A percentile compares a stretch with the other conserved stretches of the same genome.
Evolutionary conservation across 176 grass and related monocot species (phyloP).

Genomic region (Calamus simplicifolius): DNA sequence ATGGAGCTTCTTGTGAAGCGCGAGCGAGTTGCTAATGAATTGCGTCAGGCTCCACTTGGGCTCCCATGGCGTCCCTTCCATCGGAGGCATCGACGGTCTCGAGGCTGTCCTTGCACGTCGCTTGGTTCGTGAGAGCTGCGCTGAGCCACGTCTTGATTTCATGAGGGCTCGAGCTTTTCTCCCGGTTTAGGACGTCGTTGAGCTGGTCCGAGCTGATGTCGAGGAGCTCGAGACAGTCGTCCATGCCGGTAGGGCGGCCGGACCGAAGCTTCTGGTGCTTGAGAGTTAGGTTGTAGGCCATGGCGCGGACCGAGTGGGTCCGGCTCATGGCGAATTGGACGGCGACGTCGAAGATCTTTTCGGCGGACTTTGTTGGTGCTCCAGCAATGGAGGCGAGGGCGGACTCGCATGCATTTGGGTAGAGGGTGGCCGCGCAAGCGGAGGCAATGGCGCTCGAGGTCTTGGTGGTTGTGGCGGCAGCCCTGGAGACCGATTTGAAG

Average conservation of each 20-base stretch:
- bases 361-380: background rate
- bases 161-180: constrained; percentile 9
- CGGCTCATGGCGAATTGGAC: constrained; percentile 64
- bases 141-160: constrained; percentile 76
- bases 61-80: constrained; percentile 21
- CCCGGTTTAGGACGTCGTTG: constrained; percentile 23
- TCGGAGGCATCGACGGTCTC: constrained; percentile 7
- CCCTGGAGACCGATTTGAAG: background rate
- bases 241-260: constrained; percentile 14
- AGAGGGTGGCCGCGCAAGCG: constrained; percentile 48
- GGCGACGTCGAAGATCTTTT: constrained; percentile 42
- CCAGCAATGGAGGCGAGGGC: constrained; percentile 33
- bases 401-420: constrained; percentile 47
- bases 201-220: constrained; percentile 57
- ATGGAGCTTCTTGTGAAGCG: constrained; percentile 42
- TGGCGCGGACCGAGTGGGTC: constrained; percentile 29
- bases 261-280: background rate
- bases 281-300: constrained; percentile 49
- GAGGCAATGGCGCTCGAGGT: constrained; percentile 1
- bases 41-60: constrained; percentile 33
- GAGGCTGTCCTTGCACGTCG: constrained; percentile 75
- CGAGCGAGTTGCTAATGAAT: constrained; percentile 66
- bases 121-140: constrained; percentile 84
- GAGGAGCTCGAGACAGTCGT: constrained; percentile 71
- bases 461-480: background rate